These are phyloP conservation scores for Naganishia kalamii DNA, from an alignment of 768 basidiomycete species.

Conservation along the genomic window DNA sequence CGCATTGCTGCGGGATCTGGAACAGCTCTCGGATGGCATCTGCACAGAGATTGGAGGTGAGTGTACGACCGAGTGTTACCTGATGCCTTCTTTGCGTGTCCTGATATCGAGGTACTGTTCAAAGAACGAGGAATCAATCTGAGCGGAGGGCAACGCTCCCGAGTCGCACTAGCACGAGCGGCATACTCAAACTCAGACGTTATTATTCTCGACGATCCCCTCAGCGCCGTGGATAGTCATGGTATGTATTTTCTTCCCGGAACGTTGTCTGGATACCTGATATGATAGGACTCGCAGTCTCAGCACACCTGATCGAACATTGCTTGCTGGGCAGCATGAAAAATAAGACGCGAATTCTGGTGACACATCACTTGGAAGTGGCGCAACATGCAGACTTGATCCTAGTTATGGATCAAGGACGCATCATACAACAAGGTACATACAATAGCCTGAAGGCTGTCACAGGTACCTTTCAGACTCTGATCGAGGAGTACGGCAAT, in stretches of 20 bases:
- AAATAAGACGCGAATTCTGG: constrained; percentile 57
- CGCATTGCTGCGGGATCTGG: constrained; percentile 33
- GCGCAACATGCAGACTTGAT: constrained; percentile 38
- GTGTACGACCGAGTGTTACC: background rate
- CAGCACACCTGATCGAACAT: constrained; percentile 59
- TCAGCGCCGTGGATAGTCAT: constrained; percentile 21
- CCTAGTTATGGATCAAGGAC: constrained; percentile 39
- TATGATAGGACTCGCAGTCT: constrained; percentile 48
- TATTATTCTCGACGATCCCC: constrained; percentile 43
- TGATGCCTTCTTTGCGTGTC: no score
- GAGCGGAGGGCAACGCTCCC: constrained; percentile 43
- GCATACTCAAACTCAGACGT: constrained; percentile 33
- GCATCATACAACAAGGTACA: constrained; percentile 60
- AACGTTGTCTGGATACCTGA: constrained; percentile 62
- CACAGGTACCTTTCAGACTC: constrained; percentile 34
- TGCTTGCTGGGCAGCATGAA: constrained; percentile 53
- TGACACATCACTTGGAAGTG: constrained; percentile 47
- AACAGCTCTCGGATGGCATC: constrained; percentile 31
- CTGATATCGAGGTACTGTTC: constrained; percentile 55
- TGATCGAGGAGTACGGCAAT: constrained; percentile 46
- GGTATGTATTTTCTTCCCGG: constrained; percentile 38
- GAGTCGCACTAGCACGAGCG: constrained; percentile 38
- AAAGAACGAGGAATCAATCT: constrained; percentile 64
- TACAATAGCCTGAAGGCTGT: constrained; percentile 44
- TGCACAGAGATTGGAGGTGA: constrained; percentile 32